phyloP scores from a whole-genome alignment of 331 rosid species.

The Malus hybrid region DNA sequence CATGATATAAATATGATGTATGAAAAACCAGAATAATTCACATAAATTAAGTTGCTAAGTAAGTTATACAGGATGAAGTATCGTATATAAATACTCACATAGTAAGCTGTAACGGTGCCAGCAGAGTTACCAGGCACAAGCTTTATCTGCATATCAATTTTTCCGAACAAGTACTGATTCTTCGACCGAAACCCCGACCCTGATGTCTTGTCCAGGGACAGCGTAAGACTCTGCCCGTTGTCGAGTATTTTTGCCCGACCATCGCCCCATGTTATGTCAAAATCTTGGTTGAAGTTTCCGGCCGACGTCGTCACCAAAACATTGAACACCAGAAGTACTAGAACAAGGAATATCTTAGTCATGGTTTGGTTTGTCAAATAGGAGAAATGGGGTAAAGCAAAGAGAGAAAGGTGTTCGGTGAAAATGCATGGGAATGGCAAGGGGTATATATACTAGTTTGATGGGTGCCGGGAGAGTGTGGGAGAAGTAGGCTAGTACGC shows the following conservation, averaged over 20 bases:
- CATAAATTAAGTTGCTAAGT: not conserved
- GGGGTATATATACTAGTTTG: not conserved
- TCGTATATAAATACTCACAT: constrained; percentile 20
- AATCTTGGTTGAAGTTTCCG: constrained; percentile 37
- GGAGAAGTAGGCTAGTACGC: not conserved
- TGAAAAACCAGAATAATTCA: not conserved
- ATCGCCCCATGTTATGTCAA: constrained; percentile 52
- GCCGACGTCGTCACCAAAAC: not conserved
- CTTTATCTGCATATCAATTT: constrained; percentile 51
- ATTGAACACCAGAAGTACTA: not conserved
- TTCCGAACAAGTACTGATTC: constrained; percentile 46
- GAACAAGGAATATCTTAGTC: not conserved
- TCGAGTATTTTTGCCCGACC: constrained; percentile 43
- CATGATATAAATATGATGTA: not conserved
- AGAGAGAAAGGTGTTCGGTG: not conserved
- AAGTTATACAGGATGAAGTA: not conserved
- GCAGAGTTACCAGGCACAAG: constrained; percentile 64
- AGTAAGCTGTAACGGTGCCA: constrained; percentile 59
- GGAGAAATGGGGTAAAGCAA: not conserved
- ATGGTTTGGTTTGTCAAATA: not conserved
- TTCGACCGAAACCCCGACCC: constrained; percentile 53
- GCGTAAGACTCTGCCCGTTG: constrained; percentile 36
- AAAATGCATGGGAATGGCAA: not conserved
- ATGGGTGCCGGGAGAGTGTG: not conserved
- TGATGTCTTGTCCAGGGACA: constrained; percentile 47